phyloP scores from a whole-genome alignment of 129 eudicot genomes.

The Lactuca sativa region DNA sequence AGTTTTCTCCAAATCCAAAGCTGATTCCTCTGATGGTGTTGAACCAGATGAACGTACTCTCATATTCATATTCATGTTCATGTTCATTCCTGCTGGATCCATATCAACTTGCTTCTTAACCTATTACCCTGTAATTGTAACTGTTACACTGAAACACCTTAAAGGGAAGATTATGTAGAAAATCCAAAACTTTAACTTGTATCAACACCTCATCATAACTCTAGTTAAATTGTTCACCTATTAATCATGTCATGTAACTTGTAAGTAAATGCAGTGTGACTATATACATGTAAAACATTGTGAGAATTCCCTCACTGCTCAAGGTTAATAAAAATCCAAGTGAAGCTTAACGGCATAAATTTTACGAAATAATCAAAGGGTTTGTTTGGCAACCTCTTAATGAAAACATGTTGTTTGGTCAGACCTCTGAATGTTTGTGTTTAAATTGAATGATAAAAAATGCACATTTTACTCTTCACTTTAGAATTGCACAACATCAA shows the following conservation, averaged over 20 bases:
- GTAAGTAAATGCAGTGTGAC: too few relatives aligned
- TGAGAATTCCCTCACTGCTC: not conserved
- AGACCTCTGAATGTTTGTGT: too few relatives aligned
- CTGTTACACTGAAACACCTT: too few relatives aligned
- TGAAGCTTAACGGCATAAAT: not conserved
- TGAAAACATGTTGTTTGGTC: too few relatives aligned
- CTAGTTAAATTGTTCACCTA: not conserved
- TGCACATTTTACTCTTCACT: too few relatives aligned
- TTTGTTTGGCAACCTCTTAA: too few relatives aligned
- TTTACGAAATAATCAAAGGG: not conserved
- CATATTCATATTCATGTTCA: conserved; percentile 12
- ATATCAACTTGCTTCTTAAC: conserved; percentile 16
- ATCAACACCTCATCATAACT: not conserved
- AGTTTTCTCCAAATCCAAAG: conserved; percentile 72
- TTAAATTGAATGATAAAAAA: too few relatives aligned
- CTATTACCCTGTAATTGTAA: not conserved
- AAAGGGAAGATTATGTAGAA: too few relatives aligned
- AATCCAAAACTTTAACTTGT: not conserved
- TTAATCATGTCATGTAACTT: not conserved
- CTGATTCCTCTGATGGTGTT: conserved; percentile 88
- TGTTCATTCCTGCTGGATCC: conserved; percentile 56
- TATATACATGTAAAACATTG: not conserved
- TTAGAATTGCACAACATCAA: too few relatives aligned
- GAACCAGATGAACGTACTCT: conserved; percentile 69
- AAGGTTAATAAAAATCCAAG: conserved; percentile 11